Evolutionary conservation across 495 filamentous ascomycete genomes (phyloP).

Genomic region (Hypoxylon trugodes): DNA sequence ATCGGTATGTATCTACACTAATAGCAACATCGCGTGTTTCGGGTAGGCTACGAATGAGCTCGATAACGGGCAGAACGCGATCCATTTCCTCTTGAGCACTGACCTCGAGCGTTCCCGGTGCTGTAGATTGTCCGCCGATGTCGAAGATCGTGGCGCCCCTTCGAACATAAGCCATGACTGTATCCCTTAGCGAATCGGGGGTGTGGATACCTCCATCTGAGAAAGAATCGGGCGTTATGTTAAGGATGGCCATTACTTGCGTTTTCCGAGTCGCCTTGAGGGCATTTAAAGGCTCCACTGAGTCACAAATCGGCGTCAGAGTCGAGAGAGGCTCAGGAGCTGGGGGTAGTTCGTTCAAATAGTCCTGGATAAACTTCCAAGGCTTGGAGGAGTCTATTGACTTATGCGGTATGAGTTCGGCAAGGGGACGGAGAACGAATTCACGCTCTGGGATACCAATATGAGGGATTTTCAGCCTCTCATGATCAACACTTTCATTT

Average conservation of each 20-base stretch:
- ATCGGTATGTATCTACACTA: constrained; percentile 91
- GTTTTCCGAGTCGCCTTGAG: constrained; percentile 72
- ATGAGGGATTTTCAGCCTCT: constrained; percentile 85
- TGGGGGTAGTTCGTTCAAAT: constrained; percentile 70
- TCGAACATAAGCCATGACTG: constrained; percentile 65
- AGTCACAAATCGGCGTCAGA: constrained; percentile 70
- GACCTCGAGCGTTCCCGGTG: constrained; percentile 74
- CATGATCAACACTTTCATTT: constrained; percentile 67
- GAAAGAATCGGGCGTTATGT: constrained; percentile 96
- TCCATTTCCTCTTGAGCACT: constrained; percentile 74
- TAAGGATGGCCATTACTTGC: constrained; percentile 91
- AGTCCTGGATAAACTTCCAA: constrained; percentile 62
- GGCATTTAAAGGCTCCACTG: constrained; percentile 67
- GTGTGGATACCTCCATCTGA: constrained; percentile 82
- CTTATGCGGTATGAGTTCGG: constrained; percentile 77
- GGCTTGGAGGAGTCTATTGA: constrained; percentile 57
- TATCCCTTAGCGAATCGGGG: constrained; percentile 48
- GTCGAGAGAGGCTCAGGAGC: constrained; percentile 66
- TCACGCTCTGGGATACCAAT: constrained; percentile 86
- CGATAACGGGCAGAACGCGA: constrained; percentile 80
- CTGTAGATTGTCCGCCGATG: constrained; percentile 90
- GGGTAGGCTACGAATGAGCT: constrained; percentile 73
- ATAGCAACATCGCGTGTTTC: constrained; percentile 71
- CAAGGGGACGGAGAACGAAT: constrained; percentile 90
- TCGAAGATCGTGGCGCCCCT: constrained; percentile 85